Conservation (phyloP, 2,329 filamentous ascomycete genomes). For the Kalaharituber pfeilii region DNA sequence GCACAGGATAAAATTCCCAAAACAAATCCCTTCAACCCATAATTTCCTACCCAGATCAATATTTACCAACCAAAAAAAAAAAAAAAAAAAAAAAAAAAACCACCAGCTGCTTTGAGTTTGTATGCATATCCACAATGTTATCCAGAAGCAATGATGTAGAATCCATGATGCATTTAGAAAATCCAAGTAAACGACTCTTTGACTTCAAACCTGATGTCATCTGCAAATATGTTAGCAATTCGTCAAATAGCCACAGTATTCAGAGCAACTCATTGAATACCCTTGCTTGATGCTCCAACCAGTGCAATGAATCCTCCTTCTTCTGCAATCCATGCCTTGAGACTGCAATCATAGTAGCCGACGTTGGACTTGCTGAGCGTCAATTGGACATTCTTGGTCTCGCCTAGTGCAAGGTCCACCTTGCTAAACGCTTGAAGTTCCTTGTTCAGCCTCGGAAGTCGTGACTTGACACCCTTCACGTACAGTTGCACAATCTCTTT, state of each 20-base stretch:
- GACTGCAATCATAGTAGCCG: constrained; percentile 44
- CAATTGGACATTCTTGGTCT: constrained; percentile 29
- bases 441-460: constrained; percentile 49
- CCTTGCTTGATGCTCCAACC: constrained; percentile 43
- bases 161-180: no score
- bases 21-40: no score
- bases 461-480: constrained; percentile 44
- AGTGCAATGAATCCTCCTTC: constrained; percentile 44
- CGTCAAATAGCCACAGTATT: constrained; percentile 10
- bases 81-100: no score
- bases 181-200: constrained; percentile 49
- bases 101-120: no score
- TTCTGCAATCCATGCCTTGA: constrained; percentile 47
- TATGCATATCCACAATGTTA: no score
- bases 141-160: no score
- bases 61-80: no score
- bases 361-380: constrained; percentile 33
- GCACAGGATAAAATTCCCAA: no score
- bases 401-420: constrained; percentile 40
- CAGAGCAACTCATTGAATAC: constrained; percentile 39
- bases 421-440: constrained; percentile 55
- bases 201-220: constrained; percentile 39
- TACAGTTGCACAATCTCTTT: constrained; percentile 52
- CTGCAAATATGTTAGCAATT: constrained; percentile 26
- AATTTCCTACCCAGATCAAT: no score